phyloP scores from a whole-genome alignment of 2,329 filamentous ascomycete species.

The Sphaerulina vaccinii region DNA sequence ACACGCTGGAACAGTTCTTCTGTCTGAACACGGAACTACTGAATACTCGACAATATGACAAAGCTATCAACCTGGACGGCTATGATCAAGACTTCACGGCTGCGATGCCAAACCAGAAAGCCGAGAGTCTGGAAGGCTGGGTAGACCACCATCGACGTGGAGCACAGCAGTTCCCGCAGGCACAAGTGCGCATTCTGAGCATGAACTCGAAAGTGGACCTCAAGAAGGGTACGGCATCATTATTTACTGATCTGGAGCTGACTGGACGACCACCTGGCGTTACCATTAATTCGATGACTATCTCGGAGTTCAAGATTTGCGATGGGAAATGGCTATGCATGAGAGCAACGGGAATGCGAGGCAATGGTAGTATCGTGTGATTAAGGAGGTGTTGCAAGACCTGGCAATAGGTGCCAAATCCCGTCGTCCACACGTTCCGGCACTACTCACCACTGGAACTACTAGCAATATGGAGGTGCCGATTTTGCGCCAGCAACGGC shows the following conservation, averaged over 20 bases:
- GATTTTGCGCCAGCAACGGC: too few species aligned
- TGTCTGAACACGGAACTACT: not conserved
- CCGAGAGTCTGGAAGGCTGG: not conserved
- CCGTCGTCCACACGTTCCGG: too few species aligned
- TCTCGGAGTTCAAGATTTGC: conserved; percentile 7
- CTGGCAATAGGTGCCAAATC: too few species aligned
- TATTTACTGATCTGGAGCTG: conserved; percentile 6
- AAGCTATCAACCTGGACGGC: not conserved
- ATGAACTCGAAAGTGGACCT: conserved; percentile 5
- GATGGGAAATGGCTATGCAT: conserved; percentile 6
- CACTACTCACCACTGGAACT: too few species aligned
- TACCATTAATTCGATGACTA: conserved; percentile 4
- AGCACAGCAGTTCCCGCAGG: conserved; percentile 1
- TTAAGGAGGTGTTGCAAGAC: too few species aligned
- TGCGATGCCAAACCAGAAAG: conserved; percentile 7
- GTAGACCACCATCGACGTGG: conserved; percentile 2
- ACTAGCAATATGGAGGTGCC: too few species aligned
- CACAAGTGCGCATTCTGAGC: not conserved
- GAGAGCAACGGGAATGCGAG: conserved; percentile 6
- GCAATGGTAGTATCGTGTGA: conserved; percentile 1
- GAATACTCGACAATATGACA: conserved; percentile 3
- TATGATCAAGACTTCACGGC: conserved; percentile 1
- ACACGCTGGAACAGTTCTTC: conserved; percentile 4
- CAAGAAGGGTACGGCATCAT: not conserved
- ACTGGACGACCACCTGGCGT: not conserved